Percentiles rank a stretch among this genome's conserved stretches.
These are phyloP conservation scores for Aspergillus carlsbadensis DNA, from an alignment of 495 filamentous ascomycete genomes.

Conservation along the genomic window DNA sequence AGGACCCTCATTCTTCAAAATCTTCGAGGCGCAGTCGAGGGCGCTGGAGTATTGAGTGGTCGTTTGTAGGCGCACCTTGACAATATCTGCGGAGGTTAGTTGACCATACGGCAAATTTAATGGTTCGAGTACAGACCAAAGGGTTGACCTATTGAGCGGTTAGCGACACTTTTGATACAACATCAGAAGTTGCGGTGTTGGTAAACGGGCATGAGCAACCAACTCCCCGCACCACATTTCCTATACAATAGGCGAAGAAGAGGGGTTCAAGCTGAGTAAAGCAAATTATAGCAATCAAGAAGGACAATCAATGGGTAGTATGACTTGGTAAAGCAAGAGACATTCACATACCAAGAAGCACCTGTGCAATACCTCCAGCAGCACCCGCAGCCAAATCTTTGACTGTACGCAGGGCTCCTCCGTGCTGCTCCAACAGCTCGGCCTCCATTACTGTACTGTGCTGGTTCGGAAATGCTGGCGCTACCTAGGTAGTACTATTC, in stretches of 20 bases:
- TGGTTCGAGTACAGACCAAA: conserved; percentile 58
- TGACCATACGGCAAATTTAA: neutral
- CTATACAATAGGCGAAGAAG: neutral
- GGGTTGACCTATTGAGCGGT: conserved; percentile 71
- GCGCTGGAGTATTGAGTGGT: conserved; percentile 77
- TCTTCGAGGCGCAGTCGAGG: conserved; percentile 73
- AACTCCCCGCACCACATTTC: neutral
- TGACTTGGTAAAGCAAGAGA: neutral
- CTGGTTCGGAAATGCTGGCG: neutral
- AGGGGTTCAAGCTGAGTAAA: neutral
- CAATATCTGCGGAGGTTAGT: conserved; percentile 66
- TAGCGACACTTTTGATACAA: conserved; percentile 22
- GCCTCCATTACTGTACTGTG: conserved; percentile 31
- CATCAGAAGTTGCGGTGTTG: no score
- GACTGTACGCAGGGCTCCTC: conserved; percentile 55
- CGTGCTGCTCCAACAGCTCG: conserved; percentile 41
- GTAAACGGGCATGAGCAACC: neutral
- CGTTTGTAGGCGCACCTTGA: conserved; percentile 96
- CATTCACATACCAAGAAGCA: conserved; percentile 76
- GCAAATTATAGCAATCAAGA: neutral
- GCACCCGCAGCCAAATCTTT: conserved; percentile 95
- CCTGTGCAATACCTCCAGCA: conserved; percentile 88
- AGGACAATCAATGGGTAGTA: neutral
- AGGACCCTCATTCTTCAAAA: conserved; percentile 84
- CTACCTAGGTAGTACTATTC: neutral